Percentiles rank a stretch among this genome's conserved stretches.
These are phyloP conservation scores for Salix brachista DNA, from an alignment of 345 rosid species.

Conservation along the genomic window DNA sequence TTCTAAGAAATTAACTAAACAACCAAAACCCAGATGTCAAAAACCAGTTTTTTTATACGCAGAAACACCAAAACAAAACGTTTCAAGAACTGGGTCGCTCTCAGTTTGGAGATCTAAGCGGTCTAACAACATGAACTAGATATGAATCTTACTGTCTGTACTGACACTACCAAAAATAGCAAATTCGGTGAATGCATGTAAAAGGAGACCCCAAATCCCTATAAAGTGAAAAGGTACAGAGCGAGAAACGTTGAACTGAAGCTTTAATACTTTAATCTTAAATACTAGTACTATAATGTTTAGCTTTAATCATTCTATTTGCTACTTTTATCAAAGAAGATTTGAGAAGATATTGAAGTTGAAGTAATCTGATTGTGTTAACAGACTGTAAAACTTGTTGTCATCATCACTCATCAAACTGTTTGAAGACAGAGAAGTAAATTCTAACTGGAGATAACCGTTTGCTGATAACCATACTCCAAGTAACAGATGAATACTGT, in stretches of 20 bases:
- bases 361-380: neutral
- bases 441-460: neutral
- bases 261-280: neutral
- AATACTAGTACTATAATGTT: neutral
- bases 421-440: neutral
- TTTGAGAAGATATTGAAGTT: neutral
- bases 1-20: neutral
- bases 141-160: neutral
- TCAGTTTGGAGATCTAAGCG: neutral
- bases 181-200: neutral
- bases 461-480: neutral
- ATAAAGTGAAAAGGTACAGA: conserved; percentile 1
- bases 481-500: neutral
- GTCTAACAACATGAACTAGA: neutral
- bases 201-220: conserved; percentile 26
- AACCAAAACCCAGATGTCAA: neutral
- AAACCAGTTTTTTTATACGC: neutral
- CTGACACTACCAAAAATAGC: neutral
- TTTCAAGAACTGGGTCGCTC: neutral
- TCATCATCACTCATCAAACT: neutral
- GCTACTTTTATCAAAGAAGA: neutral
- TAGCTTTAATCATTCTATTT: conserved; percentile 19
- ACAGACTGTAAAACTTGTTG: neutral
- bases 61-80: neutral
- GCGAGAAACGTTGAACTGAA: neutral